Base-by-base conservation (phyloP, 768 basidiomycete genomes). In the Cubamyces sp. region DNA sequence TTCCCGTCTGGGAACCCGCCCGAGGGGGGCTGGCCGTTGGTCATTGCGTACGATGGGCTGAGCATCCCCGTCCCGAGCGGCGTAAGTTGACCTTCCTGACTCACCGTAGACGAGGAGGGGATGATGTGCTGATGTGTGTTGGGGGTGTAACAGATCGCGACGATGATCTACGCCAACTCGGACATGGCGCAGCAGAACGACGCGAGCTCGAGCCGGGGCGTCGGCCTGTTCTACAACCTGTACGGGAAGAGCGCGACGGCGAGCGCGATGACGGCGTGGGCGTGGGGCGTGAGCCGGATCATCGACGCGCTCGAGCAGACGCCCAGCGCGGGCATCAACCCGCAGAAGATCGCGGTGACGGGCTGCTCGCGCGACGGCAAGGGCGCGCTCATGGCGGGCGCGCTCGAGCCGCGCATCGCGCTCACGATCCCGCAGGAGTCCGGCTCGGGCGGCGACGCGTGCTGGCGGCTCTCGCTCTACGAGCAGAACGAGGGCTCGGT, bases 361-460 rank as follows among this genome's bases (percentile, higher is more conserved):
- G 84, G 85, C 9, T 87, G 85, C 70, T 85, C 84, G 26, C 77
- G 84, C 46, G 78, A 85, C 64, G 85, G 85, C 62, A 87, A 87
- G 73, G 85, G 84, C 54, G 84, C 85, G 1, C 74, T 84, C 43
- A 78, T 84, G 52, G 84, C 80, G 30, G 84, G 84, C 26, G 85
- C 84, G 26, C 84, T 86, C 68, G 84, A 87, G 62, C 69, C 75
- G 2, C 84, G 84, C 61, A 82, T 87, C 63, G 82, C 81, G 9
- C 75, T 87, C 62, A 86, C 84, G 6, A 82, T 87, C 63, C 82
- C 84, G 5, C 85, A 87, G 70, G 84, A 87, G 71, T 85, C 84
- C 14, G 85, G 85, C 12, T 83, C 83, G 14, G 84, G 85, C 50
- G 84, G 85, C 6, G 79, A 78, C 25, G 81, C 79, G n/a, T 83